A percentile compares a stretch with the other conserved stretches of the same genome.
phyloP scores from a whole-genome alignment of 2,329 filamentous ascomycete genomes.

The Penicillium nordicum region DNA sequence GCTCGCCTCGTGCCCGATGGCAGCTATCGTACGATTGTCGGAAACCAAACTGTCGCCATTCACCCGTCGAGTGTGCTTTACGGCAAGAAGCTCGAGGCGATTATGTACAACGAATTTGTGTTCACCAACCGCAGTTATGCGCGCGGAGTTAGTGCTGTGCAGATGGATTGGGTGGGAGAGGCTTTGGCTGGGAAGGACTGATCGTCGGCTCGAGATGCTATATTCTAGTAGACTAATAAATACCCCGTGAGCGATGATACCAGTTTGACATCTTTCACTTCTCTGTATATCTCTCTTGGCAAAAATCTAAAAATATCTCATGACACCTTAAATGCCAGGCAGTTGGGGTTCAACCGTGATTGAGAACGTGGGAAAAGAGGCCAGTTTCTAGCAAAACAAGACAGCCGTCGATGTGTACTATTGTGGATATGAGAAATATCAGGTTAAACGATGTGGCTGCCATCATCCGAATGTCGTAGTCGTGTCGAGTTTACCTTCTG shows the following conservation, averaged over 20 bases:
- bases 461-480: neutral
- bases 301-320: neutral
- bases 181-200: conserved; percentile 34
- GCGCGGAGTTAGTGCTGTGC: conserved; percentile 59
- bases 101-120: conserved; percentile 64
- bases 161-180: conserved; percentile 61
- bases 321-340: too few relatives aligned
- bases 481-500: neutral
- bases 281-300: neutral
- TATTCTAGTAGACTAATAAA: conserved; percentile 11
- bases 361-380: neutral
- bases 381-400: neutral
- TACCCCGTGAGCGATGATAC: conserved; percentile 2
- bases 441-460: neutral
- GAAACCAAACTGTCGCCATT: conserved; percentile 61
- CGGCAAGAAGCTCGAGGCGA: conserved; percentile 59
- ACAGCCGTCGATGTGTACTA: too few relatives aligned
- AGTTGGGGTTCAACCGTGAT: neutral
- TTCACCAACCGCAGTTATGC: conserved; percentile 64
- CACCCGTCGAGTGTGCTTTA: conserved; percentile 61
- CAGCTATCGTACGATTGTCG: conserved; percentile 59
- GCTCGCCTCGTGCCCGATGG: conserved; percentile 59
- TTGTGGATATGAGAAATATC: neutral
- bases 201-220: neutral
- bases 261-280: neutral